These are phyloP conservation scores for Aethionema arabicum DNA, from an alignment of 345 rosid genomes.

Conservation along the genomic window DNA sequence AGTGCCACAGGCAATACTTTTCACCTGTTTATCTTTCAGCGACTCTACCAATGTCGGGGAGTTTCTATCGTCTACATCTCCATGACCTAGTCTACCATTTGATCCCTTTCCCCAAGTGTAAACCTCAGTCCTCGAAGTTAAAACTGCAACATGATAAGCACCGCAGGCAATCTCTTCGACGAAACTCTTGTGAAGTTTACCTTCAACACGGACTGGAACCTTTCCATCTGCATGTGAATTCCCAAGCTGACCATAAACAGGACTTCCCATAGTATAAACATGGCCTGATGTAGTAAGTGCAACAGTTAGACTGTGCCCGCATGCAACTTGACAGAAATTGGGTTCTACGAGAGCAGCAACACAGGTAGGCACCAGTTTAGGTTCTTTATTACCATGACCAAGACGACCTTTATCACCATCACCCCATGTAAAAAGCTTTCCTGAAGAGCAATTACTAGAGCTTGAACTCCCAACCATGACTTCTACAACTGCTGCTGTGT, in stretches of 20 bases:
- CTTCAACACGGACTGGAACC: slow-evolving; percentile 79
- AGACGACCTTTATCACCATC: slow-evolving; percentile 98
- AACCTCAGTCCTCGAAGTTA: slow-evolving; percentile 91
- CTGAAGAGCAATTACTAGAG: slow-evolving; percentile 92
- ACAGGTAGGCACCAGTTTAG: slow-evolving; percentile 88
- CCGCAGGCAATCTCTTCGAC: slow-evolving; percentile 96
- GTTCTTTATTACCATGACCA: slow-evolving; percentile 96
- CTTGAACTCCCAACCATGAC: slow-evolving; percentile 92
- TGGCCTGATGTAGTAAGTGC: slow-evolving; percentile 86
- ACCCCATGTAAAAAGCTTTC: slow-evolving; percentile 98
- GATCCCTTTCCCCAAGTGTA: slow-evolving; percentile 99
- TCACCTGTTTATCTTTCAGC: slow-evolving; percentile 94
- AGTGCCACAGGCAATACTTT: slow-evolving; percentile 88
- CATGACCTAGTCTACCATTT: slow-evolving; percentile 95
- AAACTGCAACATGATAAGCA: slow-evolving; percentile 92
- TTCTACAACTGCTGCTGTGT: slow-evolving; percentile 93
- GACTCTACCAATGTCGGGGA: slow-evolving; percentile 79
- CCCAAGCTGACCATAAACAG: slow-evolving; percentile 96
- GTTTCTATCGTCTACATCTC: slow-evolving; percentile 82
- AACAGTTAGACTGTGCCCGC: slow-evolving; percentile 93
- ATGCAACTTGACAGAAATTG: slow-evolving; percentile 88
- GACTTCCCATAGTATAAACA: slow-evolving; percentile 94
- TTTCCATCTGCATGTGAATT: slow-evolving; percentile 89
- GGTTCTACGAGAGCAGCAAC: slow-evolving; percentile 98
- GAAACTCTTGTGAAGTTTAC: slow-evolving; percentile 78